These are phyloP conservation scores for Emydomyces testavorans DNA, from an alignment of 2,329 filamentous ascomycete genomes.

Conservation along the genomic window DNA sequence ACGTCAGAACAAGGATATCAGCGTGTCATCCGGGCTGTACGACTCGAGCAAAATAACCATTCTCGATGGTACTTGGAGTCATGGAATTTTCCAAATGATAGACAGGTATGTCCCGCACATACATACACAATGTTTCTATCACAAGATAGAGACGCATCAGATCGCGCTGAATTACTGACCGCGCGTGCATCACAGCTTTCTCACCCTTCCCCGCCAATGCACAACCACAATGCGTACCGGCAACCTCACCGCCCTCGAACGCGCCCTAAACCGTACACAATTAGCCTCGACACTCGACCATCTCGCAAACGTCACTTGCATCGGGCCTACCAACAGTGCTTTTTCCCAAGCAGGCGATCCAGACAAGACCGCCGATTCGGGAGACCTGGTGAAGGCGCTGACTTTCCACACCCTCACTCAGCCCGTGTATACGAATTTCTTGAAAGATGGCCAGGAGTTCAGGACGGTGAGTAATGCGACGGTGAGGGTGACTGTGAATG, in stretches of 20 bases:
- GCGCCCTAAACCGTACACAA: conserved; percentile 3
- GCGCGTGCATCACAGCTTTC: background rate
- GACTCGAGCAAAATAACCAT: conserved; percentile 4
- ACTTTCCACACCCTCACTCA: conserved; percentile 13
- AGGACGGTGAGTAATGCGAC: conserved; percentile 12
- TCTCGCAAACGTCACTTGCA: conserved; percentile 12
- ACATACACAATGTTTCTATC: background rate
- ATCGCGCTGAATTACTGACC: too few relatives aligned
- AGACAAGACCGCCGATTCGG: conserved; percentile 2
- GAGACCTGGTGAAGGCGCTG: conserved; percentile 6
- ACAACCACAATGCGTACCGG: conserved; percentile 5
- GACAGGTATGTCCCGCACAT: conserved; percentile 5
- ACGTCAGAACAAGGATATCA: conserved; percentile 5
- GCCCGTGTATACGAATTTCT: conserved; percentile 12
- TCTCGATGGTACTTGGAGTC: conserved; percentile 9
- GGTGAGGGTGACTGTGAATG: conserved; percentile 7
- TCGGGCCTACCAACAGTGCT: conserved; percentile 7
- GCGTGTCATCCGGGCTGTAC: conserved; percentile 9
- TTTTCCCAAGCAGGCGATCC: conserved; percentile 7
- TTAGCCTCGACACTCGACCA: conserved; percentile 6
- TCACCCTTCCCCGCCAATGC: conserved; percentile 11
- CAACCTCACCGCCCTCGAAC: conserved; percentile 9
- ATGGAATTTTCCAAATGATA: conserved; percentile 13
- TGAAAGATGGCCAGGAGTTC: conserved; percentile 8
- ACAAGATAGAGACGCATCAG: too few relatives aligned